Percentiles rank a stretch among this genome's conserved stretches.
phyloP scores from a whole-genome alignment of 108 stramenopile genomes.

The Stephanodiscus minutulus region DNA sequence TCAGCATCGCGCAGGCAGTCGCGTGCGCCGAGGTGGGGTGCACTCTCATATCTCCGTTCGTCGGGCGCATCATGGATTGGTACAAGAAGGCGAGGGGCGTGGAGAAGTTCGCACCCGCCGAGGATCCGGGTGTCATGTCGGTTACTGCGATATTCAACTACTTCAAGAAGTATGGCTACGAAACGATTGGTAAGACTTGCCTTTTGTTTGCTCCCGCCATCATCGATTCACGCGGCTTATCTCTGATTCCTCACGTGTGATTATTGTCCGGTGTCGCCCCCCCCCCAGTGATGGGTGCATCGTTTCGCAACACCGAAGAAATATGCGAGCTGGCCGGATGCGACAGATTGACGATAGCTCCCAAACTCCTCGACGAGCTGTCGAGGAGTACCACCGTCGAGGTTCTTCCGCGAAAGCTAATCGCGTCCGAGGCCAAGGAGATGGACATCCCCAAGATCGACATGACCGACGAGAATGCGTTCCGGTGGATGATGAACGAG shows the following conservation, averaged over 20 bases:
- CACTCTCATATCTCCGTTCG: conserved; percentile 98
- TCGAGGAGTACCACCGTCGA: conserved; percentile 31
- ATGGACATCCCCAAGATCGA: conserved; percentile 83
- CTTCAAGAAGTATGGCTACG: conserved; percentile 96
- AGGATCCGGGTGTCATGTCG: conserved; percentile 97
- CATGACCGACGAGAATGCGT: conserved; percentile 89
- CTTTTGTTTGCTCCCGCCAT: not conserved
- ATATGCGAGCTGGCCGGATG: conserved; percentile 87
- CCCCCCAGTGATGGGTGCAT: conserved; percentile 93
- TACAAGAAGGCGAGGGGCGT: conserved; percentile 88
- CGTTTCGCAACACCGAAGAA: conserved; percentile 91
- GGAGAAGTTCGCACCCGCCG: conserved; percentile 68
- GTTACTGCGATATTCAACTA: conserved; percentile 97
- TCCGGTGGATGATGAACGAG: conserved; percentile 97
- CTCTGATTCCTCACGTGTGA: not conserved
- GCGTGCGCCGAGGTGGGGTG: conserved; percentile 97
- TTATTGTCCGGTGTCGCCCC: not conserved
- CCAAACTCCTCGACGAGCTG: conserved; percentile 79
- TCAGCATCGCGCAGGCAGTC: conserved; percentile 93
- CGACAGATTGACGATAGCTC: conserved; percentile 89
- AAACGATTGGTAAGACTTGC: conserved; percentile 73
- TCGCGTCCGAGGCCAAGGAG: conserved; percentile 57
- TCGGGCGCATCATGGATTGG: conserved; percentile 99
- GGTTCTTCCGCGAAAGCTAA: conserved; percentile 66
- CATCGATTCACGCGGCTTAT: not conserved